phyloP scores from a whole-genome alignment of 345 rosid species.

The Arabidopsis thaliana region DNA sequence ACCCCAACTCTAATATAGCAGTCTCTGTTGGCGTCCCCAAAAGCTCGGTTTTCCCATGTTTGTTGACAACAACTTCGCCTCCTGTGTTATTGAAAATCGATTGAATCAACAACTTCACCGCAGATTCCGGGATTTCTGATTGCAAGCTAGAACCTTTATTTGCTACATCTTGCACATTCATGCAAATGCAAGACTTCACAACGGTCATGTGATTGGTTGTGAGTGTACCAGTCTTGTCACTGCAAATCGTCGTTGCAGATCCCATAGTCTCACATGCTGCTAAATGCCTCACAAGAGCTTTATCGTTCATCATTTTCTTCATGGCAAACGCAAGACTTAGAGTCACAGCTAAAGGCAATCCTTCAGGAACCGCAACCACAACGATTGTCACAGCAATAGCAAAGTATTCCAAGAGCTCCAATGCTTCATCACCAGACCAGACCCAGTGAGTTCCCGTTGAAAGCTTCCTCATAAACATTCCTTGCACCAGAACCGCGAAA shows the following conservation, averaged over 20 bases:
- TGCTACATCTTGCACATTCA: conserved; percentile 60
- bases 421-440: conserved; percentile 86
- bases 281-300: conserved; percentile 88
- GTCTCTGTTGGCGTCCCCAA: conserved; percentile 92
- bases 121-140: conserved; percentile 66
- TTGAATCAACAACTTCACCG: conserved; percentile 64
- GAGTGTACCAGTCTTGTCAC: conserved; percentile 93
- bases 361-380: conserved; percentile 97
- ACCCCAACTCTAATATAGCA: conserved; percentile 77
- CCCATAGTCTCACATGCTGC: conserved; percentile 99
- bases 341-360: conserved; percentile 95
- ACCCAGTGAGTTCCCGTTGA: conserved; percentile 53
- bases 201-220: conserved; percentile 95
- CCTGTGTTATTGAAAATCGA: conserved; percentile 90
- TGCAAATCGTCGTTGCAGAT: conserved; percentile 90
- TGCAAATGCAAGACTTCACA: conserved; percentile 85
- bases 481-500: conserved; percentile 84
- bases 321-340: conserved; percentile 94
- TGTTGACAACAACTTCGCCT: conserved; percentile 79
- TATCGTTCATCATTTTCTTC: conserved; percentile 99
- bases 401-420: conserved; percentile 77
- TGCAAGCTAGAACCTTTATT: conserved; percentile 51
- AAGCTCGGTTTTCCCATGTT: conserved; percentile 72
- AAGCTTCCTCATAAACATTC: conserved; percentile 64
- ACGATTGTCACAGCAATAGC: conserved; percentile 95